These are phyloP conservation scores for Fusarium abutilonis DNA, from an alignment of 2,329 filamentous ascomycete species.

Conservation along the genomic window DNA sequence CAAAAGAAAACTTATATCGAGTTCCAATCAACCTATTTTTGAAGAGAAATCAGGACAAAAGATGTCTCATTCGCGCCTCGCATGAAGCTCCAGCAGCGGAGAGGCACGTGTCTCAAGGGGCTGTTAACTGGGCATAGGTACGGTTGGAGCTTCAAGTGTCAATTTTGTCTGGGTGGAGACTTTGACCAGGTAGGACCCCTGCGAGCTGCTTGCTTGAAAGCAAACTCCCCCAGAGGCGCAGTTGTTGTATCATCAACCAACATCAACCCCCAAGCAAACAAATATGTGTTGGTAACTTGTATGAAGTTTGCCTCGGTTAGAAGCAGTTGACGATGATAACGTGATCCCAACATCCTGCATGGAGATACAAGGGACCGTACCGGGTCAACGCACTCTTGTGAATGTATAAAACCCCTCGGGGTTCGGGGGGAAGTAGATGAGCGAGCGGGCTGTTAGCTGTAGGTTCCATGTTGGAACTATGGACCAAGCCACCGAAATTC, in stretches of 20 bases:
- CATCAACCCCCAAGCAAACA: conserved; percentile 23
- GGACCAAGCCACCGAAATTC: conserved; percentile 7
- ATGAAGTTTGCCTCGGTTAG: conserved; percentile 11
- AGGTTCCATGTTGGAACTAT: not conserved
- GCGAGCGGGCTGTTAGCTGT: not conserved
- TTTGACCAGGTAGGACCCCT: conserved; percentile 23
- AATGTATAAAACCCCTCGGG: not conserved
- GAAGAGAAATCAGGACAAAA: not conserved
- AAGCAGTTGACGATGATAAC: conserved; percentile 36
- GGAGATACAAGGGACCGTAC: conserved; percentile 8
- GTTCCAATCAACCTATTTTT: not conserved
- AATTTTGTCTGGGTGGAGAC: conserved; percentile 22
- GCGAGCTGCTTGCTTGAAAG: conserved; percentile 24
- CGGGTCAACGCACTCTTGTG: conserved; percentile 1
- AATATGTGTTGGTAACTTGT: conserved; percentile 4
- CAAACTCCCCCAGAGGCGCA: conserved; percentile 25
- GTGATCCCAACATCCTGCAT: conserved; percentile 40
- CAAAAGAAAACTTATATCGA: not conserved
- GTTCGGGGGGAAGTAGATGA: not conserved
- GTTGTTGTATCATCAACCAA: conserved; percentile 19
- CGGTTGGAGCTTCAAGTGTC: conserved; percentile 4
- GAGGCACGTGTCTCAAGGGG: conserved; percentile 19
- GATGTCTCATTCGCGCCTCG: not conserved
- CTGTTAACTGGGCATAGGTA: conserved; percentile 9
- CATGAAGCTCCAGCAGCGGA: conserved; percentile 17